Evolutionary conservation across 306 rosid species (phyloP), one percentile per base, ranked within the genome.

Genomic region (Trifolium repens): DNA sequence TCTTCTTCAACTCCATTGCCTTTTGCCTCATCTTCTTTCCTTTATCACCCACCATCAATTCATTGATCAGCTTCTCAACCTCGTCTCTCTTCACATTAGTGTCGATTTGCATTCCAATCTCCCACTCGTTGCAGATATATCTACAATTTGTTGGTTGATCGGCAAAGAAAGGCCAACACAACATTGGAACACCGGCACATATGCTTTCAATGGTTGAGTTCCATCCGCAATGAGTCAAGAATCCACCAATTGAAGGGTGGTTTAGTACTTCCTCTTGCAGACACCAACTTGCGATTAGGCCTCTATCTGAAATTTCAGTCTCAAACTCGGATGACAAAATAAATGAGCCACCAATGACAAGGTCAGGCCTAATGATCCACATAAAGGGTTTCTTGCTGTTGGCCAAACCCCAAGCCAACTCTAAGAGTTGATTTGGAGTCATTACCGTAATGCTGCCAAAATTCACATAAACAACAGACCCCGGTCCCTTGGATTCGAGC

Each of bases 81-180:
- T 72, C 62, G 7, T 79, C 61, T 65, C 82, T 79, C 67, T 53
- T 64, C 39, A 72, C 67, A 42, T 63, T 57, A 11, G 14, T 54
- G 16, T 63, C 77, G 2, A 79, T 72, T 64, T 79, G 74, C 2
- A 64, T 30, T 3, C 82, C 78, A 53, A 64, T 53, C 2, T 57
- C 69, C 82, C 82, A 79, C 2, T 2, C 13, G 1, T 14, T 16
- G 46, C 78, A 79, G 2, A 72, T 8, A 24, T 0, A 40, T 40
- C 40, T 50, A 69, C 74, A 32, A 7, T 69, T 69, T 69, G 74
- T 32, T n/a, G 74, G 74, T 0, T 69, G 74, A 5, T 69, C 74
- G 1, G 37, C 65, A 11, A 78, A 78, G n/a, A 70, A 70, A 2
- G 82, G 82, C 82, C 82, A 78, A 19, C 71, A 78, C 32, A 78